Evolutionary conservation across 1,139 yeast genomes (phyloP), one percentile per base, ranked within the genome.

Genomic region (Scheffersomyces titani): DNA sequence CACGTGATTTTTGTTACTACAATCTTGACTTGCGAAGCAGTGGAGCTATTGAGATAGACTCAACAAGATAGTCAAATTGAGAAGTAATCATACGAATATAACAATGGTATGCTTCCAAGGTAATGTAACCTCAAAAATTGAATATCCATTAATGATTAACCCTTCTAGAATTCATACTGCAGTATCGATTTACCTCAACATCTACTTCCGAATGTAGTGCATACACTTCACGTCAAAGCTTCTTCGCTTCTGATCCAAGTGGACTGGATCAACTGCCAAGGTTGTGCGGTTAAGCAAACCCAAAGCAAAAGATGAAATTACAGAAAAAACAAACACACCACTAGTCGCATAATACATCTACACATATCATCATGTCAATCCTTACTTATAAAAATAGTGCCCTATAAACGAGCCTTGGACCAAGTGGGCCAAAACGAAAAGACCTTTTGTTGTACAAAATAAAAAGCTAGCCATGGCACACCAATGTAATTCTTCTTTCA

Each of bases 391-490:
- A 30, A 30, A 30, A 30, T 9, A 30, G 40, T 30, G 40, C 40
- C 40, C 40, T 30, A 30, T 30, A 30, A 30, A 11, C 40, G 40
- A 30, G 40, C 9, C 40, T 3, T 11, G 13, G 40, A 30, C 40
- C 9, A 30, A 30, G 40, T 30, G 59, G 40, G 47, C 30, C 16
- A 53, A 16, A 47, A 44, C 51, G 19, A 44, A 45, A n/a, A 30
- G 40, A 30, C 40, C 40, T 30, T 30, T 30, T 3, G 13, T 30
- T 30, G 13, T 30, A 50, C 40, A 30, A 9, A 6, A 30, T 11
- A 11, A 16, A 30, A 9, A 30, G 40, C 16, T 16, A 30, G 40
- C 40, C 16, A 6, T 9, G 11, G 16, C 40, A 30, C 16, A 9
- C 40, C 40, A 30, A 11, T 5, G 9, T 9, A 30, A 13, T 30